Evolutionary conservation across 345 rosid genomes (phyloP).

Genomic region (Melaleuca quinquenervia): DNA sequence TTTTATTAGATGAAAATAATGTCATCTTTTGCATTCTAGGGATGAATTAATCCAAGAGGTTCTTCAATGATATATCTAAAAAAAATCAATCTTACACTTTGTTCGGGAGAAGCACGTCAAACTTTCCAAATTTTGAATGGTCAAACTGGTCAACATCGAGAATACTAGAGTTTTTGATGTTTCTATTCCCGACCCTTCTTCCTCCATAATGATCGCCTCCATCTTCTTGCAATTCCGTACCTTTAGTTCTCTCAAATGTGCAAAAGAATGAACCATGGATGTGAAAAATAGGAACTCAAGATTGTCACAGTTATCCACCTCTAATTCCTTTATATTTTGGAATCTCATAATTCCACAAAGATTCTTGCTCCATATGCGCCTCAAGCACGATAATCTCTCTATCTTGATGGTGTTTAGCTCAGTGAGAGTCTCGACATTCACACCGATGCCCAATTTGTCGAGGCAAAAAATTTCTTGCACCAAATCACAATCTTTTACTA

Average conservation of each 20-base stretch:
- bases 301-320: too few relatives aligned
- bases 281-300: too few relatives aligned
- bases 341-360: not conserved
- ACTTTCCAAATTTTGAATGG: rapidly evolving
- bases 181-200: not conserved
- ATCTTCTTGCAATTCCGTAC: too few relatives aligned
- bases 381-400: rapidly evolving
- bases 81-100: not conserved
- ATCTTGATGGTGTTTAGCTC: not conserved
- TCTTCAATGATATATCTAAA: not conserved
- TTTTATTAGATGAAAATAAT: too few relatives aligned
- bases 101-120: not conserved
- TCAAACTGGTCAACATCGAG: not conserved
- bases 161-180: not conserved
- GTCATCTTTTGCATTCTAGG: too few relatives aligned
- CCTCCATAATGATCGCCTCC: not conserved
- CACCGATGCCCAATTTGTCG: not conserved
- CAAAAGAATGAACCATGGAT: too few relatives aligned
- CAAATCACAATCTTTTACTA: not conserved
- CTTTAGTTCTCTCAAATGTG: too few relatives aligned
- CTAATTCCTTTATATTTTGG: not conserved
- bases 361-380: not conserved
- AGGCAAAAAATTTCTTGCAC: not conserved
- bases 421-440: not conserved
- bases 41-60: not conserved